Evolutionary conservation across 129 eudicot species (phyloP).

Genomic region (Ambrosia artemisiifolia): DNA sequence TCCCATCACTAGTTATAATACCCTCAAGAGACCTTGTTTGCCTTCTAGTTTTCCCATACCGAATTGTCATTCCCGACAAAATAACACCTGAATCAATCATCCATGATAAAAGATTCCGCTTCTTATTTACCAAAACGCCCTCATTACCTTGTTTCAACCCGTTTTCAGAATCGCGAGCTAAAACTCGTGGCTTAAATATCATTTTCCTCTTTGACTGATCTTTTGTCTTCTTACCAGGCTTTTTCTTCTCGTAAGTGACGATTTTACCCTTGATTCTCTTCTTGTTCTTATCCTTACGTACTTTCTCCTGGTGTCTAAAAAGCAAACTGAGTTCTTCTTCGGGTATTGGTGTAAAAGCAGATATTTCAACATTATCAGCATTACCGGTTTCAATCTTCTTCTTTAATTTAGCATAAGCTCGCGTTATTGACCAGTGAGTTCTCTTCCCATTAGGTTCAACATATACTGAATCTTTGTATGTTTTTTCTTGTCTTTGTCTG

Average conservation of each 20-base stretch:
- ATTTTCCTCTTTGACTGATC: conserved; percentile 27
- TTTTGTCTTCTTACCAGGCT: conserved; percentile 24
- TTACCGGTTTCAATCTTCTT: conserved; percentile 44
- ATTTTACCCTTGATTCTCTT: conserved; percentile 18
- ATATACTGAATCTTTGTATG: conserved; percentile 59
- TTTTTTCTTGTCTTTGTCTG: conserved; percentile 50
- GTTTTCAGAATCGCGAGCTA: conserved; percentile 54
- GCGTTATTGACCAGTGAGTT: conserved; percentile 72
- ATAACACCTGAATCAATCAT: conserved; percentile 74
- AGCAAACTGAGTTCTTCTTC: conserved; percentile 53
- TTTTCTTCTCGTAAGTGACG: conserved; percentile 20
- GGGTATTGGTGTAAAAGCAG: conserved; percentile 66
- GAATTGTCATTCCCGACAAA: conserved; percentile 47
- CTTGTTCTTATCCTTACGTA: conserved; percentile 17
- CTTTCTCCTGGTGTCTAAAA: conserved; percentile 37
- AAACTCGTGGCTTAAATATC: conserved; percentile 41
- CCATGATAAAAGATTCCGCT: conserved; percentile 70
- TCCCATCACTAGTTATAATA: conserved; percentile 60
- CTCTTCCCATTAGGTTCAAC: conserved; percentile 46
- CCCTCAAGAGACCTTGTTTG: conserved; percentile 47
- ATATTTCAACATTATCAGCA: conserved; percentile 38
- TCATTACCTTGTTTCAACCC: conserved; percentile 40
- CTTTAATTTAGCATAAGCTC: conserved; percentile 56
- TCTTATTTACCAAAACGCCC: conserved; percentile 39
- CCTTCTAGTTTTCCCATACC: conserved; percentile 45